These are phyloP conservation scores for Aspergillus diversus DNA, from an alignment of 495 filamentous ascomycete species.

Conservation along the genomic window DNA sequence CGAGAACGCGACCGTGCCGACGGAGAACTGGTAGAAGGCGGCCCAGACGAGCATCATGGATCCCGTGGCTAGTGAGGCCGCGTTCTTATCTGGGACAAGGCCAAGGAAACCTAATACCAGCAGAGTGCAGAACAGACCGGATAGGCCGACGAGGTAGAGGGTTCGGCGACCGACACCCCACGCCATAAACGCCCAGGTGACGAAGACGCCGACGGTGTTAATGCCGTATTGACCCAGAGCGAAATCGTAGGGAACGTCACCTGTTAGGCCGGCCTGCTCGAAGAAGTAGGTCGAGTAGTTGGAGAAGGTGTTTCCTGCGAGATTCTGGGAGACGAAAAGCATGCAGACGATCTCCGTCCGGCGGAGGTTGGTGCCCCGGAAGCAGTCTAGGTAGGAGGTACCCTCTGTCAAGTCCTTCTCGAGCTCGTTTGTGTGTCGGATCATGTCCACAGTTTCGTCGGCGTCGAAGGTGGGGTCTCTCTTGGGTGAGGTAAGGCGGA, in stretches of 20 bases:
- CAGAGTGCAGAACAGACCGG: slow-evolving; percentile 64
- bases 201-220: slow-evolving; percentile 70
- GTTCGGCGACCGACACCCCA: slow-evolving; percentile 68
- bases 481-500: slow-evolving; percentile 65
- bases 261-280: slow-evolving; percentile 66
- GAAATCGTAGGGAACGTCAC: slow-evolving; percentile 64
- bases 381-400: slow-evolving; percentile 72
- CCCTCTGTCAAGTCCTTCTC: slow-evolving; percentile 69
- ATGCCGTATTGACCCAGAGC: slow-evolving; percentile 75
- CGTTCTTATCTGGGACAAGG: slow-evolving; percentile 57
- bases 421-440: slow-evolving; percentile 76
- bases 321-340: slow-evolving; percentile 80
- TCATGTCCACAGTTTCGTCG: slow-evolving; percentile 79
- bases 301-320: slow-evolving; percentile 75
- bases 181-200: slow-evolving; percentile 73
- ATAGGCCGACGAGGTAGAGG: slow-evolving; percentile 71
- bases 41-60: slow-evolving; percentile 73
- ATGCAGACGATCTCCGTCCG: slow-evolving; percentile 78
- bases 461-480: slow-evolving; percentile 64
- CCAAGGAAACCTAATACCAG: slow-evolving; percentile 74
- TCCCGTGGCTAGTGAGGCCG: slow-evolving; percentile 66
- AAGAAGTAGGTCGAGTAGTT: slow-evolving; percentile 82
- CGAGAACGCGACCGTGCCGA: slow-evolving; percentile 78
- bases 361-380: slow-evolving; percentile 70
- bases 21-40: slow-evolving; percentile 71